phyloP scores from a whole-genome alignment of 345 rosid species.

The Syzygium oleosum region DNA sequence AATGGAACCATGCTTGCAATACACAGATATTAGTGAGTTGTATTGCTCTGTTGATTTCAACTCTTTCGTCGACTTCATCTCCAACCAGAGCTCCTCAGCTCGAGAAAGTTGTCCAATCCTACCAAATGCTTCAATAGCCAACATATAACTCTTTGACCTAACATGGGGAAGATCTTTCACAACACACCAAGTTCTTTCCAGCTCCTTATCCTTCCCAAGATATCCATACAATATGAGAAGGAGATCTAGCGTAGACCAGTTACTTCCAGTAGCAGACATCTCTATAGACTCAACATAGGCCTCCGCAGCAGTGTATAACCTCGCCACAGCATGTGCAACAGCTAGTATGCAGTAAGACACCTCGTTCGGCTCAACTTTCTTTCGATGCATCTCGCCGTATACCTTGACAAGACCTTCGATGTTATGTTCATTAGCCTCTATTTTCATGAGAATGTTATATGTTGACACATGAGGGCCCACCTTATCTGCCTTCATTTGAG shows the following conservation, averaged over 20 bases:
- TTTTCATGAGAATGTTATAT: conserved; percentile 84
- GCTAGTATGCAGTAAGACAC: conserved; percentile 67
- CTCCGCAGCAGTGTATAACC: conserved; percentile 65
- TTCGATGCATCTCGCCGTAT: conserved; percentile 53
- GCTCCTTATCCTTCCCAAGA: conserved; percentile 52
- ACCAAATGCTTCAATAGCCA: conserved; percentile 76
- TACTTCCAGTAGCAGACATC: conserved; percentile 53
- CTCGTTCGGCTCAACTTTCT: conserved; percentile 66
- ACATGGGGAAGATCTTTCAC: conserved; percentile 52
- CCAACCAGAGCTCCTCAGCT: conserved; percentile 82
- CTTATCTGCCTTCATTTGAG: conserved; percentile 84
- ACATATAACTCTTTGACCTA: conserved; percentile 49
- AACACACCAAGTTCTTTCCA: conserved; percentile 53
- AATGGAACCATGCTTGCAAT: conserved; percentile 51
- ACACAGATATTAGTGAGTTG: conserved; percentile 69
- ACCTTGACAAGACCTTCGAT: conserved; percentile 57
- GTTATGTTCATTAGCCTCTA: conserved; percentile 77
- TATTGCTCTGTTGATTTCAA: conserved; percentile 62
- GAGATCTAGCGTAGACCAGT: conserved; percentile 86
- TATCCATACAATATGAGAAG: conserved; percentile 67
- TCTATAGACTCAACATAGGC: conserved; percentile 72
- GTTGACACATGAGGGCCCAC: conserved; percentile 76
- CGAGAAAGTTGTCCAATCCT: conserved; percentile 39
- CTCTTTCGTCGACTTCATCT: conserved; percentile 51
- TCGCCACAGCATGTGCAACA: conserved; percentile 82